phyloP scores from a whole-genome alignment of 306 rosid genomes.

The Elaeagnus macrophylla region DNA sequence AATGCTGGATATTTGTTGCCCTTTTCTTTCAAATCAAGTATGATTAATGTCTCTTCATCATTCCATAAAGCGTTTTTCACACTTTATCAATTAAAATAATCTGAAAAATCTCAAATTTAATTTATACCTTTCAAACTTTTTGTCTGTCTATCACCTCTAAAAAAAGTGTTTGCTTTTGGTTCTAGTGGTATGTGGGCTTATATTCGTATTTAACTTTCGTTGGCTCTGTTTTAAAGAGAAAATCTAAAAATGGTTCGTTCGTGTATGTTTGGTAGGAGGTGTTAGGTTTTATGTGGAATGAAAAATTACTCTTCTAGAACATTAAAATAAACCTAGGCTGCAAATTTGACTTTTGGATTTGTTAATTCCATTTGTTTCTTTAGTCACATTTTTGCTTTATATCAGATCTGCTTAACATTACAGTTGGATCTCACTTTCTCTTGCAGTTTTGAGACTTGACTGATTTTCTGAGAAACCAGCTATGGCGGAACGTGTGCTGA shows the following conservation, averaged over 20 bases:
- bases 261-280: slow-evolving; percentile 24
- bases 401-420: slow-evolving; percentile 22
- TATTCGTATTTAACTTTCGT: no score
- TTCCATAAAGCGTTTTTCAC: no score
- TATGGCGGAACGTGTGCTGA: slow-evolving; percentile 65
- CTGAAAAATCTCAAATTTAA: background rate
- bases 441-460: slow-evolving; percentile 23
- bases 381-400: background rate
- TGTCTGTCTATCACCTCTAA: slow-evolving; percentile 29
- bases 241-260: slow-evolving; percentile 11
- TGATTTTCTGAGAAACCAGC: slow-evolving; percentile 11
- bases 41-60: no score
- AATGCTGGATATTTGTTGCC: no score
- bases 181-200: background rate
- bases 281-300: slow-evolving; percentile 13
- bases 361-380: background rate
- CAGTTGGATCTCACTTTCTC: background rate
- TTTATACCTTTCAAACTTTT: slow-evolving; percentile 10
- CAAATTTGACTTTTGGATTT: slow-evolving; percentile 22
- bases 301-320: slow-evolving; percentile 17
- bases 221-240: slow-evolving; percentile 17
- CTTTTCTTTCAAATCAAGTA: no score
- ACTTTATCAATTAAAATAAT: background rate
- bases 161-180: background rate
- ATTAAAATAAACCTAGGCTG: slow-evolving; percentile 4